Conservation (phyloP, 2,329 filamentous ascomycete species). For the Macroventuria anomochaeta region DNA sequence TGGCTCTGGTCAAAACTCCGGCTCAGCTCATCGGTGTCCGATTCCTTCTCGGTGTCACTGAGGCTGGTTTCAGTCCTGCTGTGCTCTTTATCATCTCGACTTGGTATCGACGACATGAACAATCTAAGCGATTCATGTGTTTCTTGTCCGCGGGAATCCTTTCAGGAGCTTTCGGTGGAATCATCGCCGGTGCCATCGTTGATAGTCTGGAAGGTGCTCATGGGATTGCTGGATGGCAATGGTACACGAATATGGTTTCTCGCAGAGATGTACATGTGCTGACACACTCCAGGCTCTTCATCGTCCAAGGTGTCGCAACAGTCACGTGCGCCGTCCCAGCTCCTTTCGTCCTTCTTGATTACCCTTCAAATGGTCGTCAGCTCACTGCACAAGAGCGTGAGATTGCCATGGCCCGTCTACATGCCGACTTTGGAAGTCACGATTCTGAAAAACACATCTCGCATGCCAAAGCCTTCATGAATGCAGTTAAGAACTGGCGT, state of each 20-base stretch:
- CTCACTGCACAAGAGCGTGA: constrained; percentile 54
- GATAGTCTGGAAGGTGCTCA: constrained; percentile 27
- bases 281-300: constrained; percentile 26
- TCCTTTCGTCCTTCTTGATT: constrained; percentile 34
- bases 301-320: constrained; percentile 34
- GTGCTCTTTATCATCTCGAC: constrained; percentile 35
- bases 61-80: constrained; percentile 34
- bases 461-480: constrained; percentile 25
- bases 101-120: constrained; percentile 34
- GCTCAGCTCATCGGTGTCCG: constrained; percentile 31
- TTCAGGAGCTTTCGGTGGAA: constrained; percentile 32
- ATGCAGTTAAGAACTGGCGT: constrained; percentile 32
- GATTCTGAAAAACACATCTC: constrained; percentile 28
- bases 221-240: constrained; percentile 32
- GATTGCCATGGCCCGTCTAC: constrained; percentile 31
- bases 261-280: background rate
- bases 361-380: constrained; percentile 50
- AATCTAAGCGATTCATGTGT: constrained; percentile 37
- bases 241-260: constrained; percentile 11
- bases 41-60: constrained; percentile 34
- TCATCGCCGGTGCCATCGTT: constrained; percentile 30
- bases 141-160: constrained; percentile 33
- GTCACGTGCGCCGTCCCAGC: constrained; percentile 29
- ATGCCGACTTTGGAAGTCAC: constrained; percentile 27
- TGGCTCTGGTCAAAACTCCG: constrained; percentile 28